Evolutionary conservation across 2,329 filamentous ascomycete species (phyloP), one percentile per base, ranked within the genome.

Genomic region (Alternaria ventricosa): DNA sequence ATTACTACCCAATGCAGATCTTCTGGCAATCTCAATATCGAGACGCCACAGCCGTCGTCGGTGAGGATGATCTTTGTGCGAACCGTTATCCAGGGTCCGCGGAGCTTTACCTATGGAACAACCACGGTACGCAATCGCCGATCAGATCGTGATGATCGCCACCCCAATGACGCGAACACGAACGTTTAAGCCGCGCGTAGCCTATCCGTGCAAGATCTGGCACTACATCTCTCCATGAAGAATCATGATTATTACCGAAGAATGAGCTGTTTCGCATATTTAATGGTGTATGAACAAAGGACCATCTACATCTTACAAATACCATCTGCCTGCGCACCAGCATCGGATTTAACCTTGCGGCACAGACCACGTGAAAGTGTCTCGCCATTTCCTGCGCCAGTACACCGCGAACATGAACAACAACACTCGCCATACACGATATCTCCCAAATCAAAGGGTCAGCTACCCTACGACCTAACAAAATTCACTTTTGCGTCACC

Each of bases 11-110:
- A 36, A 25, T n/a, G 25, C 11, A 15, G 60, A 63, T 63, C 55
- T 55, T 28, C 60, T 41, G 44, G 25, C 44, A 55, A 58, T 41
- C 50, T 11, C 36, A 46, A 46, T 45, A 15, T 45, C 36, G 36
- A 51, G 56, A 28, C 57, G 50, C 60, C 56, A 55, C 60, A 60
- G 36, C 49, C 50, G 45, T 47, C 15, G 33, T 36, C 33, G 50
- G 27, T 36, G 25, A 41, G 33, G 9, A 18, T 13, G 20, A 43
- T 23, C 44, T 50, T 41, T 27, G 10, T 49, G 18, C 13, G 22
- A 50, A 60, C 56, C 18, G 28, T 27, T 51, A 11, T 41, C n/a
- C 36, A 41, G 36, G 46, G 20, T 18, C 47, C 18, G 33, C 27
- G 46, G 11, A 22, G 12, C 33, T 36, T 2, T 18, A 15, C 28